Evolutionary conservation across 371 early-diverging fungal species (phyloP).

Genomic region (Mucor ambiguus): DNA sequence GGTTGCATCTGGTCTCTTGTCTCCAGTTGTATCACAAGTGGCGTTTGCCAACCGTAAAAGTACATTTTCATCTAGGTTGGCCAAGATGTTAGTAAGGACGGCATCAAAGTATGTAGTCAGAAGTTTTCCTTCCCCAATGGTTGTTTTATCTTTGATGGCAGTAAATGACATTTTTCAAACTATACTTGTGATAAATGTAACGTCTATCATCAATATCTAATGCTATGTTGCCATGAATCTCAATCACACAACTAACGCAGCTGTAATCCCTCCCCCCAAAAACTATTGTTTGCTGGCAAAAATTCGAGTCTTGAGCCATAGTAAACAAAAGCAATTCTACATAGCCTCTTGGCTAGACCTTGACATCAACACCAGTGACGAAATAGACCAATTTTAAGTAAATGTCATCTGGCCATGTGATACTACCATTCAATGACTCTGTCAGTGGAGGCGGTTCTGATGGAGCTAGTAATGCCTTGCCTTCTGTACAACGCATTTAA

Average conservation of each 20-base stretch:
- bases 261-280: not conserved
- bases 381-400: too few species aligned
- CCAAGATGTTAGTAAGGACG: conserved; percentile 20
- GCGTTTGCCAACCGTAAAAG: conserved; percentile 25
- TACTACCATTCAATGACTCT: too few species aligned
- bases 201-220: not conserved
- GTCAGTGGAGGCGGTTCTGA: too few species aligned
- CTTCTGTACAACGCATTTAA: too few species aligned
- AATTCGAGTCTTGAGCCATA: not conserved
- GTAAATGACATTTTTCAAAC: conserved; percentile 17
- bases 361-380: too few species aligned
- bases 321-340: not conserved
- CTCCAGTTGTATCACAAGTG: conserved; percentile 24
- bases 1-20: conserved; percentile 29
- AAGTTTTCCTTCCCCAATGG: conserved; percentile 25
- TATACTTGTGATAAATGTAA: not conserved
- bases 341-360: too few species aligned
- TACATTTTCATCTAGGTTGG: conserved; percentile 23
- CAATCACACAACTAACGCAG: conserved; percentile 2
- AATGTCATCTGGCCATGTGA: too few species aligned
- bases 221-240: not conserved
- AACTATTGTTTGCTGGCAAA: not conserved
- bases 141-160: conserved; percentile 22
- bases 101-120: conserved; percentile 21
- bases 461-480: too few species aligned